Evolutionary conservation across 805 yeast species (phyloP).

Genomic region (Wickerhamiella allomyrinae): DNA sequence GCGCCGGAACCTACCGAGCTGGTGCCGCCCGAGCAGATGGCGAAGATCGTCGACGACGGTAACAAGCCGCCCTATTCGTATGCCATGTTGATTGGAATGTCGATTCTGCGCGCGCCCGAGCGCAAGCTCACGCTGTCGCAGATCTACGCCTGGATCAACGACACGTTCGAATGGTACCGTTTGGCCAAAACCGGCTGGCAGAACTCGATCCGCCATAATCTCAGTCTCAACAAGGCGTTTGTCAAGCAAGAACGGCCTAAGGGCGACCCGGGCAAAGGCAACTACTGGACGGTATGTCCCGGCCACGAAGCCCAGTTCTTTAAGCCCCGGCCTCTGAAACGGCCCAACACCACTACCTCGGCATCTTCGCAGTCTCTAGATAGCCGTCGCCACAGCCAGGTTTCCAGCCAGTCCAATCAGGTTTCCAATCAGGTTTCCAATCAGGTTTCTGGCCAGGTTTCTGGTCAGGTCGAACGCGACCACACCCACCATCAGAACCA

Average conservation of each 20-base stretch:
- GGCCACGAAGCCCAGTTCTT: conserved; percentile 73
- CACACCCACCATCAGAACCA: too few relatives aligned
- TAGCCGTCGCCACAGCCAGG: too few relatives aligned
- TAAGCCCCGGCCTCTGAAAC: conserved; percentile 27
- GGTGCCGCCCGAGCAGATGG: conserved; percentile 20
- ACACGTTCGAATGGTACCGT: conserved; percentile 69
- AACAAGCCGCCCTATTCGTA: conserved; percentile 87
- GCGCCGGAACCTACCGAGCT: neutral
- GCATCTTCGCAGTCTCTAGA: too few relatives aligned
- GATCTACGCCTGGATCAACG: conserved; percentile 84
- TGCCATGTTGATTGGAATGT: conserved; percentile 87
- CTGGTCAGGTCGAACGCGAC: too few relatives aligned
- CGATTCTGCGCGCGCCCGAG: conserved; percentile 66
- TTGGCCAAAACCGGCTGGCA: conserved; percentile 93
- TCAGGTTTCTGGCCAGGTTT: too few relatives aligned
- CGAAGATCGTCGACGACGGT: conserved; percentile 36
- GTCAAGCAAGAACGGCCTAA: conserved; percentile 80
- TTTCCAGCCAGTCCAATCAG: too few relatives aligned
- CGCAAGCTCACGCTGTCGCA: conserved; percentile 65
- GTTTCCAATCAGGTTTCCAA: too few relatives aligned
- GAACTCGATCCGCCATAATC: conserved; percentile 87
- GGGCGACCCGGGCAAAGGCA: conserved; percentile 43
- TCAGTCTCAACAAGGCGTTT: conserved; percentile 86
- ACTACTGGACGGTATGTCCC: conserved; percentile 82
- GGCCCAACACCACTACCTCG: too few relatives aligned